Base-by-base conservation (phyloP, 805 yeast species). In the Starmerella vaccinii region DNA sequence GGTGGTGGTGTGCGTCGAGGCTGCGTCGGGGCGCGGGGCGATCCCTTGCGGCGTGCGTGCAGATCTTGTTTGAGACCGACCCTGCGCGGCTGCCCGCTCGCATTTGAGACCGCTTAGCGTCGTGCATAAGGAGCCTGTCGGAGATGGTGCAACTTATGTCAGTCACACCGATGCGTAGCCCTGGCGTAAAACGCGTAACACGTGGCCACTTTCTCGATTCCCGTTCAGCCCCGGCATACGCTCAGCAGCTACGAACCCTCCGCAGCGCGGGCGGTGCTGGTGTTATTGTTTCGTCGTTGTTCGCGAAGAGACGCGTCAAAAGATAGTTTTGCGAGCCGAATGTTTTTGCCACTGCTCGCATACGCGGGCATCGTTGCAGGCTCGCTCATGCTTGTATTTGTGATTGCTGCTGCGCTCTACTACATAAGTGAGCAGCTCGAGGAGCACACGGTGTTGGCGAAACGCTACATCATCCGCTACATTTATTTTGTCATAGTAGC, bases 341-440 rank as follows among this genome's bases (percentile, higher is more conserved):
- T 83, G 87, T 67, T 83, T 47, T 66, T 83, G 21, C 73, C 75
- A 56, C 50, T 80, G 13, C 63, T 84, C 1, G 78, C 89, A 1
- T 73, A 77, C 49, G 63, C 73, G 2, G 92, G 92, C 15, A 70
- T 77, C 1, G 65, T 77, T 0, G 61, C 74, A 0, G 92, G 89
- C 3, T 82, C 83, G 58, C 59, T 76, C 1, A 74, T 78, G 50
- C 70, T 79, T 47, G 79, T 84, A 0, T 68, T 61, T 51, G 59
- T 86, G 19, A 81, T 84, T 53, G 97, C 97, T 0, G 84, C 95
- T 2, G 97, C 95, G 0, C 71, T 92, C 30, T 92, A 88, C 71
- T 89, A 88, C 61, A 72, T 90, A 34, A 84, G 95, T 8, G 98
- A 92, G 64, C 68, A 88, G 29, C 95, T 92, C 15, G 98, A 92